Evolutionary conservation across 2,329 filamentous ascomycete genomes (phyloP).

Genomic region (Stachybotrys echinatus): DNA sequence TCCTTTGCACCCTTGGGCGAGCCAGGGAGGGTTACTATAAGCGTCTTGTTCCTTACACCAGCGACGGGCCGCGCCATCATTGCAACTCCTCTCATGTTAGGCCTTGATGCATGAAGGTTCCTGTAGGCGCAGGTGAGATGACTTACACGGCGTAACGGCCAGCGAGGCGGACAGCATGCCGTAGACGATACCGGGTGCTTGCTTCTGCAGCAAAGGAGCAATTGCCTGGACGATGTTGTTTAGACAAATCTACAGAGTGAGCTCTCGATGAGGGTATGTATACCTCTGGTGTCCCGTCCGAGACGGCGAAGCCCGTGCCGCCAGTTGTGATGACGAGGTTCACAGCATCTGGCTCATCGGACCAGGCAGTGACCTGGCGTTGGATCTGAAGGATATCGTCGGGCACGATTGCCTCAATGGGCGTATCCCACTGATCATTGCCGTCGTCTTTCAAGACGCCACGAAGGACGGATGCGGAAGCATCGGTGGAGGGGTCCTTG

Average conservation of each 20-base stretch:
- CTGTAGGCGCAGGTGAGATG: constrained; percentile 11
- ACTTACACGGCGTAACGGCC: constrained; percentile 81
- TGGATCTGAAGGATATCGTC: constrained; percentile 76
- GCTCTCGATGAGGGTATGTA: neutral
- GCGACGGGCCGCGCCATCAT: constrained; percentile 95
- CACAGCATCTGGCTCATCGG: constrained; percentile 56
- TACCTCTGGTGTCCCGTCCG: constrained; percentile 87
- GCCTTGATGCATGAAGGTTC: constrained; percentile 8
- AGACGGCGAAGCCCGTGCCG: constrained; percentile 84
- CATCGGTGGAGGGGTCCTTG: constrained; percentile 72
- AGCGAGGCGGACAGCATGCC: constrained; percentile 87
- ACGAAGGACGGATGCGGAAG: constrained; percentile 60
- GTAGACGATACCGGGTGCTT: constrained; percentile 88
- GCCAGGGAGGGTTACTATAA: constrained; percentile 86
- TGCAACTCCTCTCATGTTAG: constrained; percentile 68
- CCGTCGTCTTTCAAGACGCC: constrained; percentile 65
- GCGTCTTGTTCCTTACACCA: constrained; percentile 72
- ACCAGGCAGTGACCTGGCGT: constrained; percentile 64
- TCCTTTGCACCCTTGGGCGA: constrained; percentile 94
- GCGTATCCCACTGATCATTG: constrained; percentile 65
- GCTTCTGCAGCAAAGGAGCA: constrained; percentile 71
- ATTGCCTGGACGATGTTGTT: constrained; percentile 54
- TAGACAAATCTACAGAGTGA: neutral
- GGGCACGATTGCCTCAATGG: constrained; percentile 68
- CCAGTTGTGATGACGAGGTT: constrained; percentile 87